Evolutionary conservation across 352 stramenopile genomes (phyloP), one percentile per base, ranked within the genome.

Genomic region (Pythium biforme): DNA sequence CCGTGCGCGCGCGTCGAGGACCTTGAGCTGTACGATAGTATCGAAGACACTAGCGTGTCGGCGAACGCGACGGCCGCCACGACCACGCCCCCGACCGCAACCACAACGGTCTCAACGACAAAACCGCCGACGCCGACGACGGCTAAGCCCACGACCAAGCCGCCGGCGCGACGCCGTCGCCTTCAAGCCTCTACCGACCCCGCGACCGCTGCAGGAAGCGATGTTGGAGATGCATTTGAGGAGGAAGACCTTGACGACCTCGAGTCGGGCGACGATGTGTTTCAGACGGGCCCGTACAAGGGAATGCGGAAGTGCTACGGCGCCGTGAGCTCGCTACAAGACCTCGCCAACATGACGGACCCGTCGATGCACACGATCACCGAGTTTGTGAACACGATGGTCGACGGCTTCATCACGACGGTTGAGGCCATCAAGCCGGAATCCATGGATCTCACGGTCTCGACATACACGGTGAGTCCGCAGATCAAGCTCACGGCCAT

Each of bases 401-500:
- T 73, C 17, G 25, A 60, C 3, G 66, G 74, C 0, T 66, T 81
- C 33, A 69, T 74, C 33, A 57, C 20, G 19, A 81, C 70, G 0
- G 25, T 76, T 12, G 59, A 52, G 17, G 34, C 67, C 25, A 58
- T 82, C 12, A 49, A 58, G 26, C 55, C 69, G 0, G 50, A 71
- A 1, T 58, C 70, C 23, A 73, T 67, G 9, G 60, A 39, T 0
- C 59, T 83, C 39, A 51, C 47, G 7, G n/a, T 81, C 1, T 64
- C 78, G 26, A 67, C 63, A 8, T 81, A 70, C 58, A 51, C 64
- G 5, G 62, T 84, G 25, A 76, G 59, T 1, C 41, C 64, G 8
- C 59, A 74, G 20, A 57, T 84, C 39, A 77, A 71, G 8, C 34
- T 81, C 29, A 74, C 66, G 11, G 55, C 71, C 40, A 63, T 84